Base-by-base conservation (phyloP, 441 rosid species). In the Adansonia grandidieri region DNA sequence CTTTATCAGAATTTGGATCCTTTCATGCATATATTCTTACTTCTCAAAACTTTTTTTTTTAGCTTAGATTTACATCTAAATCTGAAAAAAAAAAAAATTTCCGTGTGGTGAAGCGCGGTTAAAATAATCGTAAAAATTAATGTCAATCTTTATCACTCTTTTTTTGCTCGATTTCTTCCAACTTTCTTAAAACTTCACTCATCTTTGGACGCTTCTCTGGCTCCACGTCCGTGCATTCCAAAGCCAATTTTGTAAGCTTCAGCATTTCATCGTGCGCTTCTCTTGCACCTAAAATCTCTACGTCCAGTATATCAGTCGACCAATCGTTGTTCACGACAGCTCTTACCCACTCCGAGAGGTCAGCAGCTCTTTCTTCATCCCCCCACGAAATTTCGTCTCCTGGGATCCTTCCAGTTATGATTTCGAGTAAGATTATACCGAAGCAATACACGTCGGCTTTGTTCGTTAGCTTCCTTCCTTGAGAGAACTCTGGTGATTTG, bases 381-480 rank as follows among this genome's bases (percentile, higher is more conserved):
- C 37, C 75, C 0, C 65, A 53, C 0, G 80, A 77, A 22, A 40
- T 53, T 71, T 83, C 71, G 5, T 56, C 88, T n/a, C 77, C 84
- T 0, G 91, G 90, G 47, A 86, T 80, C 80, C 79, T 87, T 0
- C 94, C 91, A 0, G 92, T 91, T 63, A 89, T 84, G 44, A 84
- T 80, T 78, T 89, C 94, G 4, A 89, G 76, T n/a, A 91, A 9
- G 19, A 89, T 45, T 22, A 91, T 84, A n/a, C 94, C 94, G 8
- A 89, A 88, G 77, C 92, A 89, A 73, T 88, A 89, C 8, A 91
- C 82, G 76, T 91, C 94, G 0, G 86, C 65, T 75, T 87, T 86
- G 80, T 84, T 86, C 0, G 90, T 87, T 57, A 89, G 82, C 80
- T 85, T 88, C 78, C 82, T 91, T 14, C 86, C 82, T 53, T 82